Evolutionary conservation across 495 filamentous ascomycete genomes (phyloP), one percentile per base, ranked within the genome.

Genomic region (Trichoderma gamsii): DNA sequence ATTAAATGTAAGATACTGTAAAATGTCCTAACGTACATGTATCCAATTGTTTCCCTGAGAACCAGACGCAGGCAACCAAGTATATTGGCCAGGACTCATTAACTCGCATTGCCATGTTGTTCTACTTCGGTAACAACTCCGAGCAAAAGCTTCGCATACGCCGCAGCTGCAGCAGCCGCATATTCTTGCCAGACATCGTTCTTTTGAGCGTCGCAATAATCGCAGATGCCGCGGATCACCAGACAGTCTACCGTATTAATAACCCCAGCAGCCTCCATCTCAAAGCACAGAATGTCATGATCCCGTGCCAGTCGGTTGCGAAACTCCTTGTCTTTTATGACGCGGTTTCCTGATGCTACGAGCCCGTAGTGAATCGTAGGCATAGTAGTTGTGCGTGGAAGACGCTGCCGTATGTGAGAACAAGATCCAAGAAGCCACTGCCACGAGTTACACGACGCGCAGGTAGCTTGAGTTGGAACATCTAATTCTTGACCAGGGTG

Each of bases 251-350:
- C 76, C 43, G 43, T 46, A 41, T 76, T 73, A 71, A 76, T 76
- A 9, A 83, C 43, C 2, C 81, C 81, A 13, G 80, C 82, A 16
- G 78, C 75, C 67, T 84, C 81, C 77, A 81, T 84, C 66, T 82
- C 79, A 65, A 82, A 79, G 59, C 77, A 82, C 4, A 82, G 68
- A 16, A 82, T 41, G 8, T 23, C 18, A 16, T n/a, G 51, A 0
- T 63, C 56, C 8, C 21, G 13, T 13, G 56, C 29, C 56, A 63
- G 4, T 21, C 70, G 71, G 52, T 70, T 41, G 23, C 56, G 56
- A 7, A 35, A 13, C 8, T 15, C 8, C 23, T 4, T n/a, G 21
- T 63, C 56, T 23, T 63, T 63, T 5, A 63, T 13, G 56, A 63
- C 56, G 2, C 29, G 56, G 18, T 63, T 63, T 1, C 56, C 29